phyloP scores from a whole-genome alignment of 176 grass and related monocot genomes.

The Zoysia japonica region DNA sequence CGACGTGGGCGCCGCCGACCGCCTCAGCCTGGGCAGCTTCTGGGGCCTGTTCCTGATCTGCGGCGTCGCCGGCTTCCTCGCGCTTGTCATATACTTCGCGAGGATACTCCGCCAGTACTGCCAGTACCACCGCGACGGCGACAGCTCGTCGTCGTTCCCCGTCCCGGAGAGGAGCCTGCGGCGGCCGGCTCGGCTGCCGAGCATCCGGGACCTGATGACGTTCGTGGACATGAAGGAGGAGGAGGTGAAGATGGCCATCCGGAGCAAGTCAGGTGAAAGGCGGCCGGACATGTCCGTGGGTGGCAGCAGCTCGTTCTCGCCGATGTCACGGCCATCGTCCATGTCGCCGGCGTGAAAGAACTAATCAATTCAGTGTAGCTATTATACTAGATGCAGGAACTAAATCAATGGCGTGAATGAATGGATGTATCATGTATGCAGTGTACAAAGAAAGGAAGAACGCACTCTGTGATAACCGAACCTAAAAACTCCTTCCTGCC shows the following conservation, averaged over 20 bases:
- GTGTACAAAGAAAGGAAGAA: no score
- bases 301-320: slow-evolving; percentile 21
- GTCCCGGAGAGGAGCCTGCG: slow-evolving; percentile 35
- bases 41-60: slow-evolving; percentile 87
- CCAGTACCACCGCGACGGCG: slow-evolving; percentile 30
- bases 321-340: slow-evolving; percentile 6
- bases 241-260: slow-evolving; percentile 65
- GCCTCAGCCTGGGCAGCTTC: slow-evolving; percentile 66
- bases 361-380: no score
- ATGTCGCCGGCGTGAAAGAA: slow-evolving; percentile 21
- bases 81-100: slow-evolving; percentile 59
- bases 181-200: slow-evolving; percentile 47
- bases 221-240: slow-evolving; percentile 92
- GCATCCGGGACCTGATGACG: slow-evolving; percentile 64
- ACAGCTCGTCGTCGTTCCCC: not conserved
- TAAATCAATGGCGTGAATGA: no score
- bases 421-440: no score
- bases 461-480: no score
- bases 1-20: slow-evolving; percentile 36
- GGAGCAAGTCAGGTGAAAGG: slow-evolving; percentile 55
- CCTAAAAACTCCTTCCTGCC: not conserved
- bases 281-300: slow-evolving; percentile 38
- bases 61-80: slow-evolving; percentile 64
- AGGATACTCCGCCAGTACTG: slow-evolving; percentile 68
- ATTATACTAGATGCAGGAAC: no score